Evolutionary conservation across 164 flowering plant species (phyloP), one percentile per base, ranked within the genome.

Genomic region (Houttuynia cordata): DNA sequence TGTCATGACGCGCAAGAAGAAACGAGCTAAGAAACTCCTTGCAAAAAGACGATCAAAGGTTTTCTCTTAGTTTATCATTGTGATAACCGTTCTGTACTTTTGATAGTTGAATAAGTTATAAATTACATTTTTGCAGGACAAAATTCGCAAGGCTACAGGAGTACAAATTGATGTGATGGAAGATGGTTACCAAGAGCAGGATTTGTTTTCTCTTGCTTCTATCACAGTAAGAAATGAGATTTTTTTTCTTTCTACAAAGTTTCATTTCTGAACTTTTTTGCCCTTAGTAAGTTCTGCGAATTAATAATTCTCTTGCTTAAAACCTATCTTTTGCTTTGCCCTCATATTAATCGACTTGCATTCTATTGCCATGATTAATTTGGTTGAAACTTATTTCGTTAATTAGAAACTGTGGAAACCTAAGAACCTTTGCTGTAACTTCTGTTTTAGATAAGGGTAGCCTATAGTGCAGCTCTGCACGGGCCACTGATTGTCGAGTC

Each of bases 31-130:
- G 70, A 90, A 83, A 64, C 63, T 79, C 61, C 68, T 82, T 25
- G 78, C 87, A 39, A 93, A 88, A 71, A 78, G 93, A 68, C 83
- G 60, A 23, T 91, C 84, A 10, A 88, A 93, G 97, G 99, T 93
- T 55, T 21, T 57, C 18, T 60, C 4, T 47, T 65, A 23, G 47
- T 47, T 19, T 4, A 22, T 20, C 49, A 45, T 4, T 8, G 13
- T 17, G 17, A 17, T 45, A 12, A 45, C 17, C 4, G 49, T 17
- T 12, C 12, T 45, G 49, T 45, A 12, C 13, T 17, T 30, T 7
- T 45, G 49, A 12, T 45, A 12, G 17, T 45, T 7, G 49, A 17
- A 12, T 12, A 45, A 12, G 8, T 10, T 1, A 12, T 17, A 45
- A 45, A 12, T 45, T 10, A 8, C 14, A 10, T 3, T 56, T 69